phyloP scores from a whole-genome alignment of 768 basidiomycete genomes.

The Gautieria morchelliformis region DNA sequence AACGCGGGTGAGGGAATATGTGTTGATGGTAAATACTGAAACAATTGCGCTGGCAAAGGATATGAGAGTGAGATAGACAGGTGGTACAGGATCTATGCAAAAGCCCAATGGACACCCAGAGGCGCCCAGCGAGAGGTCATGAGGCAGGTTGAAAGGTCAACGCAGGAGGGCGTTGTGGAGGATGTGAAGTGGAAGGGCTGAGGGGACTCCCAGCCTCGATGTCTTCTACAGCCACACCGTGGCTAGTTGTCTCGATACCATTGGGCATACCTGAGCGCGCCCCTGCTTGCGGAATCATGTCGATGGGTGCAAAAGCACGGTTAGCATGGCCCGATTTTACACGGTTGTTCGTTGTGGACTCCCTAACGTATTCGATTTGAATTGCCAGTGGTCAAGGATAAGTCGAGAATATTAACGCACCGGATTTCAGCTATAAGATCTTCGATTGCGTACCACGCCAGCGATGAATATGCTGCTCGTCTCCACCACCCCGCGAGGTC shows the following conservation, averaged over 20 bases:
- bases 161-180: constrained; percentile 18
- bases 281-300: constrained; percentile 63
- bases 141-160: constrained; percentile 15
- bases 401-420: constrained; percentile 29
- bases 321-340: constrained; percentile 65
- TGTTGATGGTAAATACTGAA: no score
- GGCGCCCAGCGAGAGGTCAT: background rate
- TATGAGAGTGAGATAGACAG: no score
- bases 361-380: constrained; percentile 32
- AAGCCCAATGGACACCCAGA: background rate
- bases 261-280: constrained; percentile 54
- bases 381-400: constrained; percentile 3
- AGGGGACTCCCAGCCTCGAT: constrained; percentile 29
- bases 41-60: no score
- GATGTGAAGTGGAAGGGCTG: background rate
- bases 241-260: constrained; percentile 51
- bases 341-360: constrained; percentile 74
- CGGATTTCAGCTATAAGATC: constrained; percentile 77
- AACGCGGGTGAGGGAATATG: no score
- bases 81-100: no score
- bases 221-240: constrained; percentile 35
- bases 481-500: constrained; percentile 70
- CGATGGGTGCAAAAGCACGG: constrained; percentile 55
- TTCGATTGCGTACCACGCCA: constrained; percentile 71
- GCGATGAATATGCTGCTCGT: constrained; percentile 50